Base-by-base conservation (phyloP, 2,329 filamentous ascomycete genomes). In the Huntiella moniliformis region DNA sequence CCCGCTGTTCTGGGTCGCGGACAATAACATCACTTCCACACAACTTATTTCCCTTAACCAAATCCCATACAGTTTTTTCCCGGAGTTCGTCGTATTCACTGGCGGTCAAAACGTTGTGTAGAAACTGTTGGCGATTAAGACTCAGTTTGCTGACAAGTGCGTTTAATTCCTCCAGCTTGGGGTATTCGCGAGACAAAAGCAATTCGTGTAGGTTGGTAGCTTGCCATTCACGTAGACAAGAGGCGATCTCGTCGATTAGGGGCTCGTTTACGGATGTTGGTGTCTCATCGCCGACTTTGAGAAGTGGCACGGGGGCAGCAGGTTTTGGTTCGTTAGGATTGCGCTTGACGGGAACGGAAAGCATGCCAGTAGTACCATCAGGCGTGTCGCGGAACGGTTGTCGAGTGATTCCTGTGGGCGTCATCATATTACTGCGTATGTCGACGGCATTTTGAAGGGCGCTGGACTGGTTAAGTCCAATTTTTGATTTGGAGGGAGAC, bases 221-320 rank as follows among this genome's bases (percentile, higher is more conserved):
- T 63, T 98, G 88, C 92, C 91, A 98, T 70, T 98, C 91, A 54
- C 91, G 77, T 52, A 98, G 65, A 59, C 91, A 98, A 3, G 87
- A 95, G 11, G 91, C 87, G 55, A 98, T 96, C 61, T 98, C 91
- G 61, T 98, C 91, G 17, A 98, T 87, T 51, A 98, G 63, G 2
- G 91, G 91, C 59, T 98, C 92, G 6, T 82, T 78, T 12, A 74
- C 69, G 4, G 86, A 95, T 0, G 85, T 93, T 1, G 87, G 84
- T 2, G 86, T 94, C 65, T 98, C 91, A 57, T 98, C 91, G 49
- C 91, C 91, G 58, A 98, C 88, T 61, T 95, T 94, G 45, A 98
- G 71, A 82, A 96, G 91, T 4, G 91, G 91, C 6, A 98, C 87
- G 0, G 91, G 91, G 8, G 92, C 92, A 8, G 85, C 75, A 28